These are phyloP conservation scores for Trichoderma harzianum DNA, from an alignment of 2,329 filamentous ascomycete species.

Conservation along the genomic window DNA sequence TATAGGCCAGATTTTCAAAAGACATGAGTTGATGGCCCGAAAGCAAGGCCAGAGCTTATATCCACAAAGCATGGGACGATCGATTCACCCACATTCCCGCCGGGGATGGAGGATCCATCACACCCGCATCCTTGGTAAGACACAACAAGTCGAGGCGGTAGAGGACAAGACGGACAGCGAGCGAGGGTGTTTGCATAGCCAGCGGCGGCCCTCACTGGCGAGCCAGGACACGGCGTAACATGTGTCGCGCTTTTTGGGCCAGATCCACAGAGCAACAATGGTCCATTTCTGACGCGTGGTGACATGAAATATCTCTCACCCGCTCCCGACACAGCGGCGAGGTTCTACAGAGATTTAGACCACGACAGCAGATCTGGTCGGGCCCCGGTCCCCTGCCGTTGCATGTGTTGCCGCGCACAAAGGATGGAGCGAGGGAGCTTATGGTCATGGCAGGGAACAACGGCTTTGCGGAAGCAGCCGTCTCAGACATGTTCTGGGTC, in stretches of 20 bases:
- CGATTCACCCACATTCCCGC: background rate
- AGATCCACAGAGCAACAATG: background rate
- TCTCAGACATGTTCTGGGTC: constrained; percentile 6
- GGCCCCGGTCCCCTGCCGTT: constrained; percentile 11
- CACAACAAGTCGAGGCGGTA: constrained; percentile 4
- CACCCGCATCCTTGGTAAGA: constrained; percentile 6
- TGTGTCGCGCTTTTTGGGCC: constrained; percentile 1
- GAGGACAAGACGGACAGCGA: constrained; percentile 12
- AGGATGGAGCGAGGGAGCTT: constrained; percentile 16
- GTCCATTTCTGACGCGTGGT: background rate
- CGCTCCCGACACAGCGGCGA: constrained; percentile 19
- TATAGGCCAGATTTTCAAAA: background rate
- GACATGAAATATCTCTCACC: constrained; percentile 4
- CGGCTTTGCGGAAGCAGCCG: background rate
- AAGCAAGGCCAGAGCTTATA: background rate
- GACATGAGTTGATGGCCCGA: background rate
- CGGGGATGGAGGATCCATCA: background rate
- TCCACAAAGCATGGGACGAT: background rate
- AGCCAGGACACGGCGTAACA: constrained; percentile 12
- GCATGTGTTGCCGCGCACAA: constrained; percentile 12
- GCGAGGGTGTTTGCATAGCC: constrained; percentile 20
- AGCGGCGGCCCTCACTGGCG: constrained; percentile 5
- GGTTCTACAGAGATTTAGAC: constrained; percentile 18
- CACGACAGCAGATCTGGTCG: constrained; percentile 19
- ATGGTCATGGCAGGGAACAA: background rate